phyloP scores from a whole-genome alignment of 2,329 filamentous ascomycete species.

The Lasiodiplodia sp. region DNA sequence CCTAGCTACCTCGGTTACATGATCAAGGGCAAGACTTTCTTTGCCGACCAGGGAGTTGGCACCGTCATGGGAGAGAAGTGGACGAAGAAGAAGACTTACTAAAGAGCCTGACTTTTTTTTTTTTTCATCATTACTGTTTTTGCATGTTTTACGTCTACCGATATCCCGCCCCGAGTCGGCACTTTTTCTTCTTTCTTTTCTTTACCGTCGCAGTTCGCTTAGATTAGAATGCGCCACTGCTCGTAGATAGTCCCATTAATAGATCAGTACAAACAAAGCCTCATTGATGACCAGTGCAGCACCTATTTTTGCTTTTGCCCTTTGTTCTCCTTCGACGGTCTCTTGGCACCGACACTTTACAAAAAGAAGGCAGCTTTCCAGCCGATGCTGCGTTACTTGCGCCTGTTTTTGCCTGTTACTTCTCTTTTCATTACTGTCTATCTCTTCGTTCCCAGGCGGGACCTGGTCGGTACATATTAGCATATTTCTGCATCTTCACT shows the following conservation, averaged over 20 bases:
- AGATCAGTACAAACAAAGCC: background rate
- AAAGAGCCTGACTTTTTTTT: background rate
- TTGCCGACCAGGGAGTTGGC: slow-evolving; percentile 30
- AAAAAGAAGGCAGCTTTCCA: background rate
- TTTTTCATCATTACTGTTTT: background rate
- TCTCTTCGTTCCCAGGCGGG: background rate
- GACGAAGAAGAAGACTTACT: background rate
- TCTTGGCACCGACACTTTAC: background rate
- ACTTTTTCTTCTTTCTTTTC: no score
- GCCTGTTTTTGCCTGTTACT: background rate
- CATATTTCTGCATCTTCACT: background rate
- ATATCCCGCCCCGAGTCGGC: background rate
- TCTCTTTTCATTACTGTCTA: background rate
- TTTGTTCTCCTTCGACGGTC: background rate
- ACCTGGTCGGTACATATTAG: background rate
- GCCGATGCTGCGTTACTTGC: background rate
- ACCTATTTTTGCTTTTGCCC: background rate
- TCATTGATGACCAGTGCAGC: background rate
- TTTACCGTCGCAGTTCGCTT: background rate
- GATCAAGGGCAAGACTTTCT: slow-evolving; percentile 33
- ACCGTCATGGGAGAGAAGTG: slow-evolving; percentile 32
- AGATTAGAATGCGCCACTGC: background rate
- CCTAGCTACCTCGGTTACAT: slow-evolving; percentile 32
- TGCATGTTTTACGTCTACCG: background rate
- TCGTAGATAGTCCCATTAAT: background rate